These are phyloP conservation scores for Neurospora sp. DNA, from an alignment of 495 filamentous ascomycete genomes.

Conservation along the genomic window DNA sequence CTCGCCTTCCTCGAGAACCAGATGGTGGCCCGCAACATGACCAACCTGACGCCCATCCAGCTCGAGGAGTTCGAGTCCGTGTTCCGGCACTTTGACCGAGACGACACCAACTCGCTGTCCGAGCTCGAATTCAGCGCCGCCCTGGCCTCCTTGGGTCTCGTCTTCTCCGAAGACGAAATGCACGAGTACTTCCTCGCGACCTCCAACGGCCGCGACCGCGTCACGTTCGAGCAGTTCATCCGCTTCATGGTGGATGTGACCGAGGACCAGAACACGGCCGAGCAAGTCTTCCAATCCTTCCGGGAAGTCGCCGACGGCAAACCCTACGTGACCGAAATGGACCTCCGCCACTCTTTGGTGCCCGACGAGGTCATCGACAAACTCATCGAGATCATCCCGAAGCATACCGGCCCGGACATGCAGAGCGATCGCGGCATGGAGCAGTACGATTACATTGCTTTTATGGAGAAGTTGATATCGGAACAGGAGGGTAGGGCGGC, in stretches of 20 bases:
- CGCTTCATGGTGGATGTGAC: constrained; percentile 98
- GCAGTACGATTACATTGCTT: constrained; percentile 87
- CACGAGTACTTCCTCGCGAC: constrained; percentile 78
- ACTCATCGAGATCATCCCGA: constrained; percentile 75
- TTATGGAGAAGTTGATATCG: constrained; percentile 71
- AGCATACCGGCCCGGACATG: constrained; percentile 67
- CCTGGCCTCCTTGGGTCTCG: constrained; percentile 81
- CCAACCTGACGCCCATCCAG: constrained; percentile 94
- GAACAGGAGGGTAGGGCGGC: constrained; percentile 8
- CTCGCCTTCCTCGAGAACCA: constrained; percentile 95
- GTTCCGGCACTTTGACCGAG: constrained; percentile 95
- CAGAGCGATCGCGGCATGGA: constrained; percentile 63
- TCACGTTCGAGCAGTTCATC: constrained; percentile 98
- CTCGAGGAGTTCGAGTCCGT: constrained; percentile 97
- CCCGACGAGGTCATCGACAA: constrained; percentile 94
- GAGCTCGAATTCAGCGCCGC: constrained; percentile 95
- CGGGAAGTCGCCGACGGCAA: constrained; percentile 96
- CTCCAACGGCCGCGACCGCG: constrained; percentile 60
- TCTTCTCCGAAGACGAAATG: constrained; percentile 96
- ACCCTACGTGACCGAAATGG: constrained; percentile 96
- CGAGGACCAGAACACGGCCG: constrained; percentile 95
- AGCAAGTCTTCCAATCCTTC: constrained; percentile 96
- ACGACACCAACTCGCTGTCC: constrained; percentile 77
- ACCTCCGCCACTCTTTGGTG: constrained; percentile 85
- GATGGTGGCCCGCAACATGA: constrained; percentile 93